Evolutionary conservation across 2,329 filamentous ascomycete species (phyloP).

Genomic region (Biscogniauxia mediterranea): DNA sequence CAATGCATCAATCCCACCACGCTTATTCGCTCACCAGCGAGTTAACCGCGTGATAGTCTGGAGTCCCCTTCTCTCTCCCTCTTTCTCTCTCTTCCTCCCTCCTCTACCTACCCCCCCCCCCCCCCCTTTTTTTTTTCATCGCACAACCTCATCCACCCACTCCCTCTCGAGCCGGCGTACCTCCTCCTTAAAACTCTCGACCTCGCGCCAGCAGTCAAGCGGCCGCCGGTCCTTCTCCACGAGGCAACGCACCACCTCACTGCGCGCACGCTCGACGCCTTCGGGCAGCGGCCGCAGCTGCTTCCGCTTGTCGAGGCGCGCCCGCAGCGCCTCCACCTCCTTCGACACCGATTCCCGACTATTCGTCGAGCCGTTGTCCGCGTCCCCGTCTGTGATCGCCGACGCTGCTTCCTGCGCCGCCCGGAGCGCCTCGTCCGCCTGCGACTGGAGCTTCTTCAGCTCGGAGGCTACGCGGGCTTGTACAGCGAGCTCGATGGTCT

Average conservation of each 20-base stretch:
- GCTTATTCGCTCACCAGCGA: not conserved
- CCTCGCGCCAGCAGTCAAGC: constrained; percentile 92
- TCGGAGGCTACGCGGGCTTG: constrained; percentile 84
- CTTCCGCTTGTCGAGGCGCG: constrained; percentile 61
- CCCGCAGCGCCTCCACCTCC: constrained; percentile 58
- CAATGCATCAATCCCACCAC: not conserved
- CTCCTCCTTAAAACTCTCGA: constrained; percentile 85
- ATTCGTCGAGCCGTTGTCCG: constrained; percentile 25
- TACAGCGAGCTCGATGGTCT: constrained; percentile 80
- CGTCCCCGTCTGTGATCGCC: constrained; percentile 33
- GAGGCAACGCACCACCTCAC: constrained; percentile 76
- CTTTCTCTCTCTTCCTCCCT: not conserved
- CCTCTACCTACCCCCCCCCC: not conserved
- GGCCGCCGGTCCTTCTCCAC: constrained; percentile 81
- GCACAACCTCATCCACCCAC: constrained; percentile 81
- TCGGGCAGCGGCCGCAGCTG: constrained; percentile 68
- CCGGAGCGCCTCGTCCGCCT: constrained; percentile 67
- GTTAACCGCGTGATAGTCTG: not conserved
- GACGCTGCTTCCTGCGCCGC: constrained; percentile 60
- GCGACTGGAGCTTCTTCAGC: constrained; percentile 73
- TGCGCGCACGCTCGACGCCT: constrained; percentile 70
- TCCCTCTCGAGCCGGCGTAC: constrained; percentile 80
- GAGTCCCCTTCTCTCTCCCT: not conserved
- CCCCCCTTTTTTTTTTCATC: constrained; percentile 16
- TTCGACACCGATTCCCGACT: constrained; percentile 53